phyloP scores from a whole-genome alignment of 768 basidiomycete species.

The Pleurotus pulmonarius region DNA sequence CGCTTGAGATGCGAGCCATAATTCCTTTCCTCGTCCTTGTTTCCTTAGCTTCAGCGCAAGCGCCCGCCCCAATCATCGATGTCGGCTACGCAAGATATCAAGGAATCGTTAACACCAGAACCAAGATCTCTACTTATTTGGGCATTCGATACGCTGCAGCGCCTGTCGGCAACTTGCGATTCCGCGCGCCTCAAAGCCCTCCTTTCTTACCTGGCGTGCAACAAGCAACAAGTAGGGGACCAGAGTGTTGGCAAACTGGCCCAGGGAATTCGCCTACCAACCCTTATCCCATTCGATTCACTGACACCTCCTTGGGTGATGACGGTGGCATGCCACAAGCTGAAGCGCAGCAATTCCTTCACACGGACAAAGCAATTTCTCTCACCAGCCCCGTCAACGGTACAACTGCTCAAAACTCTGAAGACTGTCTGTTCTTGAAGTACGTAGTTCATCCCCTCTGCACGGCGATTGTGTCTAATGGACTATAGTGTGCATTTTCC shows the following conservation, averaged over 20 bases:
- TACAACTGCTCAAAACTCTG: slow-evolving; percentile 15
- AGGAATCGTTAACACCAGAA: slow-evolving; percentile 30
- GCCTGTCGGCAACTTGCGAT: slow-evolving; percentile 33
- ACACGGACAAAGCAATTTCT: slow-evolving; percentile 21
- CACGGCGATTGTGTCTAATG: not conserved
- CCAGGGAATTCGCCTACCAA: too few relatives aligned
- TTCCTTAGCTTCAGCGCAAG: not conserved
- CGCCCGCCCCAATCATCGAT: slow-evolving; percentile 27
- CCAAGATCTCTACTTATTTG: slow-evolving; percentile 32
- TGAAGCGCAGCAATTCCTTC: slow-evolving; percentile 26
- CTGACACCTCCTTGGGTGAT: too few relatives aligned
- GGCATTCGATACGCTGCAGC: too few relatives aligned
- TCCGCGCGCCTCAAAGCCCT: slow-evolving; percentile 29
- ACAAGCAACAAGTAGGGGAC: slow-evolving; percentile 17
- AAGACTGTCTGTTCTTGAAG: slow-evolving; percentile 41
- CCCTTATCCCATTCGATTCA: too few relatives aligned
- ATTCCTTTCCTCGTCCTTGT: too few relatives aligned
- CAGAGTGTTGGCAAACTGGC: too few relatives aligned
- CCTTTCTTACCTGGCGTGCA: slow-evolving; percentile 22
- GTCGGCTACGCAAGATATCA: slow-evolving; percentile 43
- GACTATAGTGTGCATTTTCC: slow-evolving; percentile 27
- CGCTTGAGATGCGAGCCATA: too few relatives aligned
- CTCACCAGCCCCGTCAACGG: slow-evolving; percentile 22
- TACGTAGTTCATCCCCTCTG: slow-evolving; percentile 9
- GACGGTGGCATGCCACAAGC: not conserved